Percentiles rank a stretch among this genome's conserved stretches.
phyloP scores from a whole-genome alignment of 768 basidiomycete genomes.

The Leucosporidium creatinivorum region DNA sequence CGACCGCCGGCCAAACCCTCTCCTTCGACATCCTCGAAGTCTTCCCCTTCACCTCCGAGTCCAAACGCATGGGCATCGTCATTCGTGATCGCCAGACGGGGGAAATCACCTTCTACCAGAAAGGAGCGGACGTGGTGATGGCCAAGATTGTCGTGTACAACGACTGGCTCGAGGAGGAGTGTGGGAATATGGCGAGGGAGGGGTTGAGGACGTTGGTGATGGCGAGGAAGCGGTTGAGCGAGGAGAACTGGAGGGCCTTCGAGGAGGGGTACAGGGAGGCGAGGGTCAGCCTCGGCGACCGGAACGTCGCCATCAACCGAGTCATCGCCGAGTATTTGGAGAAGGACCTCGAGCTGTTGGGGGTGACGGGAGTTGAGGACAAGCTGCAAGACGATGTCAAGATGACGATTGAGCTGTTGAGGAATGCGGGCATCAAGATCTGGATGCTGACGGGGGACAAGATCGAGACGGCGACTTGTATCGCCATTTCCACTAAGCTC shows the following conservation, averaged over 20 bases:
- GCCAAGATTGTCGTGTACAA: conserved; percentile 86
- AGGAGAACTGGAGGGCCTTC: conserved; percentile 66
- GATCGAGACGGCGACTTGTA: conserved; percentile 96
- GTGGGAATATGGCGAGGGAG: conserved; percentile 95
- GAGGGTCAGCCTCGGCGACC: conserved; percentile 61
- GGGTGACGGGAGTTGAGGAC: conserved; percentile 97
- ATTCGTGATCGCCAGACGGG: conserved; percentile 68
- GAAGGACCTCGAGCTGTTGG: conserved; percentile 80
- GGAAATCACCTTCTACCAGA: conserved; percentile 84
- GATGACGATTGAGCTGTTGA: conserved; percentile 77
- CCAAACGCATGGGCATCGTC: conserved; percentile 98
- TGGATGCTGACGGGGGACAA: conserved; percentile 99
- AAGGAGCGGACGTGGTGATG: conserved; percentile 99
- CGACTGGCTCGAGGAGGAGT: conserved; percentile 98
- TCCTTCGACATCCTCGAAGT: conserved; percentile 82
- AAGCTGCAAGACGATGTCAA: conserved; percentile 97
- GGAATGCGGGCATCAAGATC: conserved; percentile 96
- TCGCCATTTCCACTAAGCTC: conserved; percentile 92
- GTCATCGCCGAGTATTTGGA: conserved; percentile 75
- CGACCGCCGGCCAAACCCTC: conserved; percentile 57
- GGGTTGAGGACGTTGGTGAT: conserved; percentile 90
- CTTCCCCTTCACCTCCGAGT: conserved; percentile 97
- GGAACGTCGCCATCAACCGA: conserved; percentile 69
- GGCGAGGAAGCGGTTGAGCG: conserved; percentile 66
- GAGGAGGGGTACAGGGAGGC: conserved; percentile 65